Evolutionary conservation across 495 filamentous ascomycete species (phyloP).

Genomic region (Penicillium parvum): DNA sequence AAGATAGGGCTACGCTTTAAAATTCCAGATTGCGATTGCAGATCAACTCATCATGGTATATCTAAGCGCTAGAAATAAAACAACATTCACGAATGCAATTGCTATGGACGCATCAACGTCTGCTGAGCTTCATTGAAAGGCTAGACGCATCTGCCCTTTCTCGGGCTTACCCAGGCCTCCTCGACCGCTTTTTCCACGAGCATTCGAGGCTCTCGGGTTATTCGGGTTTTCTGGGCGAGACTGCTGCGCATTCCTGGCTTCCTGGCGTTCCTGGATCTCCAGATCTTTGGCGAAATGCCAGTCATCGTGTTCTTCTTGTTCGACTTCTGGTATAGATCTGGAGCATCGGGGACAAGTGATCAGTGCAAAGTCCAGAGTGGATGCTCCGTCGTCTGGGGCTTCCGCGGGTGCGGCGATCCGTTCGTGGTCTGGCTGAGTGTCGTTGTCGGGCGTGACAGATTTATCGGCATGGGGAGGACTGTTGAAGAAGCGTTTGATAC

Average conservation of each 20-base stretch:
- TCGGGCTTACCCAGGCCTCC: slow-evolving; percentile 52
- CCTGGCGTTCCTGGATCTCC: slow-evolving; percentile 54
- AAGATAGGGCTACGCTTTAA: no score
- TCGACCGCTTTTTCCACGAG: slow-evolving; percentile 30
- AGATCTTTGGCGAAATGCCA: slow-evolving; percentile 95
- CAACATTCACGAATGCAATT: not conserved
- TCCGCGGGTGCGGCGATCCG: no score
- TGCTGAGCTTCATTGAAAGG: slow-evolving; percentile 39
- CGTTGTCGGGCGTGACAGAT: no score
- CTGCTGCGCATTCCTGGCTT: slow-evolving; percentile 22
- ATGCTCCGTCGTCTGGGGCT: no score
- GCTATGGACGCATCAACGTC: not conserved
- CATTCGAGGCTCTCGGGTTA: slow-evolving; percentile 19
- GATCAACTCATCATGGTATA: no score
- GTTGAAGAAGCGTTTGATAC: slow-evolving; percentile 35
- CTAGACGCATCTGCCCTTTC: slow-evolving; percentile 71
- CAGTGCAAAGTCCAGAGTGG: not conserved
- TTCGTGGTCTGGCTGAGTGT: no score
- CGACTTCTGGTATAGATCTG: slow-evolving; percentile 47
- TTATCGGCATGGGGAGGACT: no score
- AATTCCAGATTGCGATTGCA: no score
- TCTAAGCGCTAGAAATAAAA: no score
- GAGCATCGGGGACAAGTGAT: slow-evolving; percentile 63
- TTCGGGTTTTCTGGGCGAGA: slow-evolving; percentile 11
- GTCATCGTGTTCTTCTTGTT: slow-evolving; percentile 76